Percentiles rank a stretch among this genome's conserved stretches.
These are phyloP conservation scores for Penicillium freii DNA, from an alignment of 2,329 filamentous ascomycete genomes.

Conservation along the genomic window DNA sequence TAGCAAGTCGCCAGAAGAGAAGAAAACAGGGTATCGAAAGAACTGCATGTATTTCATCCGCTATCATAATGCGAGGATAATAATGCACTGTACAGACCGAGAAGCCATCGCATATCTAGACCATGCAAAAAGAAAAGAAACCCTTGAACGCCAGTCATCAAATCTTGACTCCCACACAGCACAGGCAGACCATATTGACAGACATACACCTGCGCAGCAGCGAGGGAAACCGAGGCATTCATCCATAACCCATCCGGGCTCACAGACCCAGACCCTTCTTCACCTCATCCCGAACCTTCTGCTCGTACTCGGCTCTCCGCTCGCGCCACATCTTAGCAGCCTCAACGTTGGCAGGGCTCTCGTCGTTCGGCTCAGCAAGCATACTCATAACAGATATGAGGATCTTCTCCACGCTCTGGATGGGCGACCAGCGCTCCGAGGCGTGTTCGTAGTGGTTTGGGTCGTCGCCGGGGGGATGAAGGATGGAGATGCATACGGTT, in stretches of 20 bases:
- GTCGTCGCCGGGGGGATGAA: constrained; percentile 93
- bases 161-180: constrained; percentile 7
- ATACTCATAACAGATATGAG: constrained; percentile 97
- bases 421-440: constrained; percentile 91
- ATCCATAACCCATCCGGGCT: constrained; percentile 16
- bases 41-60: constrained; percentile 9
- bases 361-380: constrained; percentile 95
- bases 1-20: not conserved
- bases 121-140: constrained; percentile 19
- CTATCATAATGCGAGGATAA: constrained; percentile 12
- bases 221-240: constrained; percentile 5
- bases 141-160: constrained; percentile 27
- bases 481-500: constrained; percentile 95
- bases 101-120: constrained; percentile 14
- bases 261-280: constrained; percentile 73
- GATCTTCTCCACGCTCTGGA: constrained; percentile 97
- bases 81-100: constrained; percentile 16
- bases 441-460: constrained; percentile 98
- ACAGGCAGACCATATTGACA: not conserved
- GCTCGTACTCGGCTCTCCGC: constrained; percentile 76
- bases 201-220: not conserved
- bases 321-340: constrained; percentile 97
- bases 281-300: constrained; percentile 78
- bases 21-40: not conserved
- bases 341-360: constrained; percentile 94